Evolutionary conservation across 2,329 filamentous ascomycete species (phyloP).

Genomic region (Zasmidium cellare): DNA sequence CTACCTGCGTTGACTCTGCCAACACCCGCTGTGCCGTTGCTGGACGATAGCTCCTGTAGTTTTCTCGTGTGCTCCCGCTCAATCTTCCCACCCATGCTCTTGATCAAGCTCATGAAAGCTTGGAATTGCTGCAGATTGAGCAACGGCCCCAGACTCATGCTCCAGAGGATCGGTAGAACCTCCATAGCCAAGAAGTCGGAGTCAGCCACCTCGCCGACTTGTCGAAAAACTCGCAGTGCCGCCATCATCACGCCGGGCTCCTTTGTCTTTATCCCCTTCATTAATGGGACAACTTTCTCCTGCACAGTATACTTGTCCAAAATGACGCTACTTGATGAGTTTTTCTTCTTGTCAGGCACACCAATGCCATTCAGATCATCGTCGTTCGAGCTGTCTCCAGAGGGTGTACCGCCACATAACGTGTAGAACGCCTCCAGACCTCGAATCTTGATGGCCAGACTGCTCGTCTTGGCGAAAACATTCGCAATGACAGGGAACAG

Average conservation of each 20-base stretch:
- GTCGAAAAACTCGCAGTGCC: constrained; percentile 76
- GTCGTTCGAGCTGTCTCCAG: constrained; percentile 42
- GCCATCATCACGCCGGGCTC: constrained; percentile 98
- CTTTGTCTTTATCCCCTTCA: constrained; percentile 94
- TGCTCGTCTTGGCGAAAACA: constrained; percentile 91
- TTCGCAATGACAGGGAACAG: constrained; percentile 87
- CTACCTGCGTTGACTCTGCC: constrained; percentile 18
- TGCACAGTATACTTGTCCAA: constrained; percentile 98
- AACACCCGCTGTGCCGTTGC: constrained; percentile 32
- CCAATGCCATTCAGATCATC: constrained; percentile 76
- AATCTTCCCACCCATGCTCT: constrained; percentile 72
- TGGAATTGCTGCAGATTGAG: constrained; percentile 84
- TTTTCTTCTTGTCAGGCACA: constrained; percentile 46
- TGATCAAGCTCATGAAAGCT: constrained; percentile 86
- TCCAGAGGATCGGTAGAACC: constrained; percentile 85
- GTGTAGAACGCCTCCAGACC: constrained; percentile 87
- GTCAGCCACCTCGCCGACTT: constrained; percentile 80
- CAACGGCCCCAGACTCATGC: constrained; percentile 84
- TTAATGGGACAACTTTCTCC: constrained; percentile 88
- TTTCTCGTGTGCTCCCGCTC: constrained; percentile 89
- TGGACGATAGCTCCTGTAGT: constrained; percentile 75
- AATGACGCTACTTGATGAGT: constrained; percentile 58
- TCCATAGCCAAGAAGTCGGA: constrained; percentile 91
- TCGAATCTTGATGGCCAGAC: constrained; percentile 89
- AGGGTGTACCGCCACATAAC: constrained; percentile 73